Evolutionary conservation across 192 early-diverging fungal genomes (phyloP), one percentile per base, ranked within the genome.

Genomic region (Phlyctochytrium planicorne): DNA sequence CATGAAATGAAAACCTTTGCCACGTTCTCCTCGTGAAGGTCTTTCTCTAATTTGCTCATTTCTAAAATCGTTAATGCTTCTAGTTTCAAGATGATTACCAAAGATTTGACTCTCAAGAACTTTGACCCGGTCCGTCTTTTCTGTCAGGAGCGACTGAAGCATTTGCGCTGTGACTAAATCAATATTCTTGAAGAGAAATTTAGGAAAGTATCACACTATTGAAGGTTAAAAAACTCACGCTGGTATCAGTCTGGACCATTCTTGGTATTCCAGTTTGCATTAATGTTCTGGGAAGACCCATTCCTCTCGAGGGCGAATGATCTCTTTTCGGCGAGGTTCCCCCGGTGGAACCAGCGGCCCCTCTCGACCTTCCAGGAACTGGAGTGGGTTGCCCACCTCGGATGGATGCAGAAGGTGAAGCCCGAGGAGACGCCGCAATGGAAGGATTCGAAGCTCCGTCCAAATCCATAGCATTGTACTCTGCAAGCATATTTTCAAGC

Each of bases 381-480:
- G n/a, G n/a, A n/a, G n/a, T n/a, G n/a, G n/a, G n/a, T n/a, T n/a
- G n/a, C n/a, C n/a, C n/a, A n/a, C n/a, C n/a, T n/a, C n/a, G n/a
- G n/a, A n/a, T n/a, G n/a, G n/a, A n/a, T n/a, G n/a, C n/a, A n/a
- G n/a, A n/a, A n/a, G n/a, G n/a, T n/a, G n/a, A n/a, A n/a, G n/a
- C n/a, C n/a, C n/a, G 40, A 47, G 40, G 40, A 47, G 40, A 14
- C 10, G 40, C 40, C 40, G 40, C 10, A 47, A 14, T 47, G 20
- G 40, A 14, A 47, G 40, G 40, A 47, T 47, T 6, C 40, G 40
- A 47, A 20, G 40, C 10, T 20, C 10, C 6, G 40, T 47, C 20
- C 40, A 47, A 47, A 47, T 6, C 6, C 40, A 47, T 47, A 20
- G 40, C 56, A 65, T 65, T 63, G 25, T 68, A 34, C 34, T 66